Evolutionary conservation across 2,329 filamentous ascomycete species (phyloP), one percentile per base, ranked within the genome.

Genomic region (Diaporthe velutina): DNA sequence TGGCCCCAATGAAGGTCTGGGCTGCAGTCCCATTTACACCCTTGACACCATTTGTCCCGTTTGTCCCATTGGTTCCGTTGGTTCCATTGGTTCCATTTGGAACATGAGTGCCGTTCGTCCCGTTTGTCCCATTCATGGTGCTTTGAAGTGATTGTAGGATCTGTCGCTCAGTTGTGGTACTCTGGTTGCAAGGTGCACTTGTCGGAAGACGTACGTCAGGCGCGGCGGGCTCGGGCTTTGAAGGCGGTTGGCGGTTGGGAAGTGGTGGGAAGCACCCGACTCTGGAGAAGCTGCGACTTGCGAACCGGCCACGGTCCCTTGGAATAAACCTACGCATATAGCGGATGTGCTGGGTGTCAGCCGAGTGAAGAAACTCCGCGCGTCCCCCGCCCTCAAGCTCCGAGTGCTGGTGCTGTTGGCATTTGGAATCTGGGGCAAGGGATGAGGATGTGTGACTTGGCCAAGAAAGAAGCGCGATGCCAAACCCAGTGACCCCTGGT

Each of bases 1-100:
- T 96, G 79, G 94, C 94, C 75, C 95, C 95, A 75, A 98, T 92
- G 80, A 94, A 98, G n/a, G 48, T 22, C 30, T 68, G 30, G 45
- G 45, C 3, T n/a, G 48, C 33, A 38, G 13, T 30, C 15, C 48
- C 64, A 28, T 68, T 52, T 52, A 28, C 48, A 12, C 48, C 64
- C 22, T 68, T 52, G 38, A 28, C 48, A 12, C 30, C 30, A 38
- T 67, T 52, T 1, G 45, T 30, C 1, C 42, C 61, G 6, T 50
- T 50, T 5, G 25, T 54, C 1, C 50, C 50, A 54, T 58, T 54
- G 7, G 10, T 28, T 1, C 48, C 48, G n/a, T 50, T 50, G 10
- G 60, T 66, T 10, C 38, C 58, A 45, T 45, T 61, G 3, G 61
- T 67, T 3, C 42, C 61, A 6, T 67, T 67, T 35, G 61, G 61